Percentiles rank a stretch among this genome's conserved stretches.
phyloP scores from a whole-genome alignment of 192 early-diverging fungal genomes.

The Phycomyces blakesleeanus region DNA sequence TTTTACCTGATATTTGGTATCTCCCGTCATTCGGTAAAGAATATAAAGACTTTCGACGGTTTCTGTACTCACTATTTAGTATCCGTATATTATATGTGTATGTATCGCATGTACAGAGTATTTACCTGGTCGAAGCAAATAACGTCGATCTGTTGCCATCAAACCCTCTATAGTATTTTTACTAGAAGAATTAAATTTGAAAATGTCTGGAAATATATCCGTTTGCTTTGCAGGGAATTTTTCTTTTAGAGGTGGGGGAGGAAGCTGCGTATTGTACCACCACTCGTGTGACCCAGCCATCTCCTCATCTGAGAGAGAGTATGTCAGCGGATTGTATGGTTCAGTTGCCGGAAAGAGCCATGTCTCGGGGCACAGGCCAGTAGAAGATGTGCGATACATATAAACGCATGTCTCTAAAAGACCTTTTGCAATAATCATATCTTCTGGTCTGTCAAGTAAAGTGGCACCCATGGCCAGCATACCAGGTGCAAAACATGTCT shows the following conservation, averaged over 20 bases:
- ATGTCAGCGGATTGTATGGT: constrained; percentile 9
- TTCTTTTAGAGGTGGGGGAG: too few species aligned
- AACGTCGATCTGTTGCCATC: neutral
- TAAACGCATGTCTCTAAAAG: constrained; percentile 41
- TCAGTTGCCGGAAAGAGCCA: constrained; percentile 15
- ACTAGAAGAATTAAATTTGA: neutral
- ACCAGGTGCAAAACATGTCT: constrained; percentile 50
- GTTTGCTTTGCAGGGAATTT: too few species aligned
- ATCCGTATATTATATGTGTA: neutral
- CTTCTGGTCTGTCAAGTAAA: constrained; percentile 38
- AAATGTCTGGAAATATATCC: too few species aligned
- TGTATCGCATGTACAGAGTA: too few species aligned
- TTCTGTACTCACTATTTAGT: constrained; percentile 36
- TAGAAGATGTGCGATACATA: constrained; percentile 33
- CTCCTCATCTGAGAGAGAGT: constrained; percentile 1
- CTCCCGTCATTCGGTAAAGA: constrained; percentile 69
- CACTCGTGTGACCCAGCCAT: neutral
- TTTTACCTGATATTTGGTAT: constrained; percentile 50
- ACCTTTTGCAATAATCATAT: constrained; percentile 37
- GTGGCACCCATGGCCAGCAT: constrained; percentile 48
- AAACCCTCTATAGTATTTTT: neutral
- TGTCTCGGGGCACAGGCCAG: constrained; percentile 44
- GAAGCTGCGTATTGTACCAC: neutral
- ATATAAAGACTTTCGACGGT: constrained; percentile 69
- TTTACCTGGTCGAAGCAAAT: constrained; percentile 9